Conservation (phyloP, 306 rosid genomes). For the Vigna angularis region DNA sequence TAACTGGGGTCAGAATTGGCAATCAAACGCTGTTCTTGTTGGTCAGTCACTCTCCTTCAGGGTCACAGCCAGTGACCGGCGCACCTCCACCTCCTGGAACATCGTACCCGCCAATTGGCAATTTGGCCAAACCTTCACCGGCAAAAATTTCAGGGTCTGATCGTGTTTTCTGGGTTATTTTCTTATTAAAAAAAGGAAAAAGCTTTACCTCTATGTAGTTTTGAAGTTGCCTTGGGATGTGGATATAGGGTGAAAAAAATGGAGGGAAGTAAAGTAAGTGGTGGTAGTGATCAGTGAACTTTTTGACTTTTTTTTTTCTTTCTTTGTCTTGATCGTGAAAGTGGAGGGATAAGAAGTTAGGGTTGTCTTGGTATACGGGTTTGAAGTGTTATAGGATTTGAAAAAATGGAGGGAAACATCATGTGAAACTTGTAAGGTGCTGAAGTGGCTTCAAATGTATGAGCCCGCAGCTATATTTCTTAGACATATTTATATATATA, state of each 20-base stretch:
- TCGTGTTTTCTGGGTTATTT: background rate
- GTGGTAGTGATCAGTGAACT: constrained; percentile 42
- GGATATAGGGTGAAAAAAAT: constrained; percentile 9
- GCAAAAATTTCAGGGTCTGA: constrained; percentile 70
- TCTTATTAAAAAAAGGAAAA: background rate
- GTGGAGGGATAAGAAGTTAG: background rate
- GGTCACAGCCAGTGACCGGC: constrained; percentile 75
- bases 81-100: constrained; percentile 76
- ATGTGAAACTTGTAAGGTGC: constrained; percentile 46
- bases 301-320: constrained; percentile 33
- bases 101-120: constrained; percentile 75
- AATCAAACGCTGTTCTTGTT: constrained; percentile 59
- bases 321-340: constrained; percentile 8
- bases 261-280: constrained; percentile 5
- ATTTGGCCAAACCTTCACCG: constrained; percentile 83
- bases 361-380: constrained; percentile 36
- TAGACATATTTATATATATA: background rate
- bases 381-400: constrained; percentile 30
- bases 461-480: constrained; percentile 75
- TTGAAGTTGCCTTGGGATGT: constrained; percentile 43
- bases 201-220: background rate
- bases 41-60: constrained; percentile 90
- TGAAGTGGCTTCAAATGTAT: constrained; percentile 69
- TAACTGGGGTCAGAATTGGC: constrained; percentile 98
- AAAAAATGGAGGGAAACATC: constrained; percentile 40